phyloP scores from a whole-genome alignment of 768 basidiomycete genomes.

The Tricholoma hemisulphureum region DNA sequence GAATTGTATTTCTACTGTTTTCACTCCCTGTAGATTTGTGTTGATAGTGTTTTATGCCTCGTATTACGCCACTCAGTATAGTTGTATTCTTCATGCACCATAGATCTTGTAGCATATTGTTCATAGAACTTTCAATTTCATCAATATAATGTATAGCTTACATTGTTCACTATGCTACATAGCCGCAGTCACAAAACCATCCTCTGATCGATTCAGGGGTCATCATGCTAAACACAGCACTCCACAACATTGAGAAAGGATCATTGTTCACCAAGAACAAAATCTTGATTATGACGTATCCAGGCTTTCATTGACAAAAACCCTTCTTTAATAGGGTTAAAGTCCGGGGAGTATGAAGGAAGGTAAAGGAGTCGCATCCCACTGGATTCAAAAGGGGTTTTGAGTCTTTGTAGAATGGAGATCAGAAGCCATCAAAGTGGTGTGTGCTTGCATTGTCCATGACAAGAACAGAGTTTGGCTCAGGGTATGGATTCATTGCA shows the following conservation, averaged over 20 bases:
- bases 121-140: not conserved
- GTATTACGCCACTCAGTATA: too few relatives aligned
- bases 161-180: too few relatives aligned
- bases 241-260: conserved; percentile 16
- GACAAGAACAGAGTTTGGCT: conserved; percentile 29
- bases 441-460: conserved; percentile 35
- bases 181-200: conserved; percentile 26
- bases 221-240: conserved; percentile 18
- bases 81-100: conserved; percentile 4
- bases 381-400: conserved; percentile 2
- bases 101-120: too few relatives aligned
- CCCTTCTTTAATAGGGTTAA: conserved; percentile 31
- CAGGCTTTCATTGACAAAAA: conserved; percentile 28
- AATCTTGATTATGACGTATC: conserved; percentile 10
- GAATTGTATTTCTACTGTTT: too few relatives aligned
- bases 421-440: conserved; percentile 24
- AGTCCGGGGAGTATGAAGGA: conserved; percentile 33
- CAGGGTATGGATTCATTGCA: conserved; percentile 33
- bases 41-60: too few relatives aligned
- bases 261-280: conserved; percentile 10
- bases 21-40: too few relatives aligned
- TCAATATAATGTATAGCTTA: not conserved
- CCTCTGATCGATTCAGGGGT: conserved; percentile 17
- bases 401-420: too few relatives aligned
- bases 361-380: conserved; percentile 25